Percentiles rank a stretch among this genome's conserved stretches.
Evolutionary conservation across 345 rosid species (phyloP).

Genomic region (Mangifera indica): DNA sequence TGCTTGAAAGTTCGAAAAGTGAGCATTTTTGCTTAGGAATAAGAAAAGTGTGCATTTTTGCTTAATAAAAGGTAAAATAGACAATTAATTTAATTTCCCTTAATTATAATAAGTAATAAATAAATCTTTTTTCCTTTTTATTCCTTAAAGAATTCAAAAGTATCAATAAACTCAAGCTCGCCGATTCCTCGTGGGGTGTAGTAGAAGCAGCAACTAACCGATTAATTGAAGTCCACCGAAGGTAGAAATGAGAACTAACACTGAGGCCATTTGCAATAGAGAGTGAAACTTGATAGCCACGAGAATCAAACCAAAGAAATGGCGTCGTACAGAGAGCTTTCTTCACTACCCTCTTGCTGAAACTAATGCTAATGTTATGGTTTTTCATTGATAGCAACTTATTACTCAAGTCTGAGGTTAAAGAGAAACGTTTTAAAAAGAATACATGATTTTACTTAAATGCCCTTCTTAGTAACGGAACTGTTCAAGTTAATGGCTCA

Average conservation of each 20-base stretch:
- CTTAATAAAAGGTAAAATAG: no score
- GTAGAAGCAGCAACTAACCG: conserved; percentile 42
- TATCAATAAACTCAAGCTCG: conserved; percentile 13
- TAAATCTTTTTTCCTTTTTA: no score
- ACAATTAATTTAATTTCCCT: no score
- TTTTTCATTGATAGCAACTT: conserved; percentile 34
- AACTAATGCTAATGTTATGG: conserved; percentile 33
- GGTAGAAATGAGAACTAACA: conserved; percentile 33
- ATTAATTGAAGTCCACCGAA: conserved; percentile 28
- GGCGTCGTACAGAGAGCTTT: conserved; percentile 19
- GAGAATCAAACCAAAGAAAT: conserved; percentile 26
- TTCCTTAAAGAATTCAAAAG: no score
- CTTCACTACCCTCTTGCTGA: neutral
- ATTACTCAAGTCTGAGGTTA: neutral
- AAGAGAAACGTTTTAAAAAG: no score
- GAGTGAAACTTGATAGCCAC: conserved; percentile 5
- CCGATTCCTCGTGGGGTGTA: conserved; percentile 68
- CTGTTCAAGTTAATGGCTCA: no score
- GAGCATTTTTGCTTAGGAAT: no score
- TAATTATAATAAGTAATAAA: conserved; percentile 34
- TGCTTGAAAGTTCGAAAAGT: no score
- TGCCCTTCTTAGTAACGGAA: no score
- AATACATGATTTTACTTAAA: no score
- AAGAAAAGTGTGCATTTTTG: no score
- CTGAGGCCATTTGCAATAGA: no score